Base-by-base conservation (phyloP, 2,329 filamentous ascomycete species). In the Calonectria ilicicola region DNA sequence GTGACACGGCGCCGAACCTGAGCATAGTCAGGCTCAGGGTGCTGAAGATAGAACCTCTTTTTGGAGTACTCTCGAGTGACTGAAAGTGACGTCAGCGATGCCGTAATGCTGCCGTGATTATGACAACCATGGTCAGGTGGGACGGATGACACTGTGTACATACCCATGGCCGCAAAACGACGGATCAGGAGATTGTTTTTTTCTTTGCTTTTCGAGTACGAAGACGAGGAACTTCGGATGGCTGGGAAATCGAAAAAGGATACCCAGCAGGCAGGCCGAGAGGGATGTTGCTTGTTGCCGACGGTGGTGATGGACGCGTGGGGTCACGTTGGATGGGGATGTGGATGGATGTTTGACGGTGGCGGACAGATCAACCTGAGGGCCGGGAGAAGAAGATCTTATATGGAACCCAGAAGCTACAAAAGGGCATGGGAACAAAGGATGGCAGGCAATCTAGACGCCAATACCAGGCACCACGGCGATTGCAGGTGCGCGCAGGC, bases 31-130 rank as follows among this genome's bases (percentile, higher is more conserved):
- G 82, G 82, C 64, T 82, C 82, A 9, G 85, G 84, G 49, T 84
- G 84, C 47, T 82, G 79, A 47, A 87, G 83, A 72, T 87, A 87
- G 77, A 87, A 80, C 70, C 83, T 84, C 80, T 85, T 86, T 80
- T 86, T 87, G 74, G 76, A 73, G 72, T 81, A 79, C 35, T 82
- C 76, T 66, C 74, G 80, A 75, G 79, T 80, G 70, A 78, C 77
- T 81, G 66, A 62, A 19, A 44, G 74, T 75, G 75, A 76, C 67
- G 77, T 81, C 75, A 81, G 79, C 70, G 67, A 76, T 71, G 65
- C 62, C 72, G 70, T 47, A 42, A 65, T 64, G 64, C 62, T 70
- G 70, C 42, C 42, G 64, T 64, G 56, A 71, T 56, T 73, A 64
- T 56, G 49, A 64, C 10, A 65, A 46, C 68, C 49, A 74, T 44